Evolutionary conservation across 768 basidiomycete genomes (phyloP), one percentile per base, ranked within the genome.

Genomic region (Gymnopilus junonius): DNA sequence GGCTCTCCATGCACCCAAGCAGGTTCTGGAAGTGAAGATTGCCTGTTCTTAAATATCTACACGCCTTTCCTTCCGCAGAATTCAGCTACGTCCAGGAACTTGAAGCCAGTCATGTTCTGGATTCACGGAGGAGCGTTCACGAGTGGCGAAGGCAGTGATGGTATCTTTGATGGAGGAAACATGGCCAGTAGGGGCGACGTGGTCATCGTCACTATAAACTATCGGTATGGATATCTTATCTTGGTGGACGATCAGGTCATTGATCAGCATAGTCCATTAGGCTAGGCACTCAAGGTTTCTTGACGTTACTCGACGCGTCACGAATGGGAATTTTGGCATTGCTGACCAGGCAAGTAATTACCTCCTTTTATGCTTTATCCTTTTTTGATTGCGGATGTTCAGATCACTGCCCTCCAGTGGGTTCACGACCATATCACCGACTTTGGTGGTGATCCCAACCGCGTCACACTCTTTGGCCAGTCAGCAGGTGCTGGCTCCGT

Each of bases 401-500:
- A 65, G 79, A 74, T 66, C 65, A 80, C 72, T 1, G 78, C 79
- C 34, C 71, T 80, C 15, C 71, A 77, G 61, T 80, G 79, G 79
- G 82, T 87, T 0, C 80, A 83, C 27, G 70, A 78, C 39, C 78
- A 88, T 45, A 87, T 88, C 61, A 70, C 73, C 2, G 76, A 80
- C 20, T 88, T 88, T 65, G 86, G 86, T 40, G 87, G 87, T 0
- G 86, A 87, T 71, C 82, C 82, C 2, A 70, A 71, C 10, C 77
- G 77, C 1, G 80, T 89, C 51, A 85, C 83, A 3, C 82, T 87
- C 29, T 80, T 80, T 61, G 86, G 86, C 2, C 80, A 88, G 68
- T 84, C 82, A 6, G 85, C 85, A 15, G 86, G 85, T 23, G 84
- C 80, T 8, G 79, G 75, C 40, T 76, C 81, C 4, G 80, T 83